Conservation (phyloP, 2,329 filamentous ascomycete genomes). For the Sporothrix humicola region DNA sequence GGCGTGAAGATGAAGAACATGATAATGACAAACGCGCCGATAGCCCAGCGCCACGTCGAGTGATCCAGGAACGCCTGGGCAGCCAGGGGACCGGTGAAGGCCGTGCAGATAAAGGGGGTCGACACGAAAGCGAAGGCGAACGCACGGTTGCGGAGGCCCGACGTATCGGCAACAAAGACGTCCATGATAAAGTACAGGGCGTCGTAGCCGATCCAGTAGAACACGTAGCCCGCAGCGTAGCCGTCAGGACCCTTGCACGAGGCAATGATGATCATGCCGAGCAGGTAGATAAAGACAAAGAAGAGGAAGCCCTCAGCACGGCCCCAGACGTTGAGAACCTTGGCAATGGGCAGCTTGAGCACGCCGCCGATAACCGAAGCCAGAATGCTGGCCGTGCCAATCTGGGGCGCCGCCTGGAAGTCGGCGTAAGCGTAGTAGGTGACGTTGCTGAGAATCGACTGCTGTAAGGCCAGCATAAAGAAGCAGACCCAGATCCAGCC, state of each 20-base stretch:
- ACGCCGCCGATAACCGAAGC: constrained; percentile 62
- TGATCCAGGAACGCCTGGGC: constrained; percentile 57
- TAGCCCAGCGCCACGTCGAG: constrained; percentile 71
- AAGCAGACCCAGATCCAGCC: constrained; percentile 51
- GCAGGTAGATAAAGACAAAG: constrained; percentile 56
- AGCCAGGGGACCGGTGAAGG: constrained; percentile 67
- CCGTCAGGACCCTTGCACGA: constrained; percentile 63
- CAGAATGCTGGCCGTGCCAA: constrained; percentile 60
- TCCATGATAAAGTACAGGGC: constrained; percentile 52
- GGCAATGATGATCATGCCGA: constrained; percentile 69
- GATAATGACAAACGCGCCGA: constrained; percentile 69
- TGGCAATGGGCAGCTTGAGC: constrained; percentile 69
- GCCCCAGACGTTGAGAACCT: constrained; percentile 70
- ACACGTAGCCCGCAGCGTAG: constrained; percentile 69
- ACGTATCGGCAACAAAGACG: constrained; percentile 72
- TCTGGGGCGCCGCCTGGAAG: constrained; percentile 60
- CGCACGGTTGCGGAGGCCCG: constrained; percentile 67
- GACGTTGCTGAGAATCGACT: constrained; percentile 49
- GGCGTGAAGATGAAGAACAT: constrained; percentile 64
- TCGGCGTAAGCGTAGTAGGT: constrained; percentile 56
- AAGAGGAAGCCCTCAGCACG: constrained; percentile 66
- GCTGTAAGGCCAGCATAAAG: constrained; percentile 48
- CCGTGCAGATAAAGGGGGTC: constrained; percentile 69
- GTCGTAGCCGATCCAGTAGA: constrained; percentile 65
- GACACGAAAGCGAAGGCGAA: constrained; percentile 68